phyloP scores from a whole-genome alignment of 768 basidiomycete genomes.

The Naganishia vaughanmartiniae region DNA sequence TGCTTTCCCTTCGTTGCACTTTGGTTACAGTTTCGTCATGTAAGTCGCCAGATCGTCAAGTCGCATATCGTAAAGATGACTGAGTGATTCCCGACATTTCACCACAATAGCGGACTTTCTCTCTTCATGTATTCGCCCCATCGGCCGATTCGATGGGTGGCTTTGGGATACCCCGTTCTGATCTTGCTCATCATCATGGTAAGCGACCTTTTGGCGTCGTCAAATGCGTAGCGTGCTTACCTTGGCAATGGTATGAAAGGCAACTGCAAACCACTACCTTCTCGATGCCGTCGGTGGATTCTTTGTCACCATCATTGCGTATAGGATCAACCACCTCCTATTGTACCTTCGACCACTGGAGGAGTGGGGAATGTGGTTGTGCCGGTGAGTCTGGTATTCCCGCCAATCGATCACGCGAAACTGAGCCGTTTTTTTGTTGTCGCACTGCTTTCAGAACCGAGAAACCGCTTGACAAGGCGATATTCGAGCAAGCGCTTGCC shows the following conservation, averaged over 20 bases:
- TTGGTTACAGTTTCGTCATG: constrained; percentile 29
- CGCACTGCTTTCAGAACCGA: constrained; percentile 33
- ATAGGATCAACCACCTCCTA: constrained; percentile 37
- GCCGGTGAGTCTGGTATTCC: constrained; percentile 27
- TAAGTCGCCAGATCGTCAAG: background rate
- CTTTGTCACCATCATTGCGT: constrained; percentile 41
- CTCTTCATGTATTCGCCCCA: constrained; percentile 44
- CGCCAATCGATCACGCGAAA: background rate
- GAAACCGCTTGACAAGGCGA: constrained; percentile 42
- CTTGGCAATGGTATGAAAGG: constrained; percentile 17
- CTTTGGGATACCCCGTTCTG: constrained; percentile 40
- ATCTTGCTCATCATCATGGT: constrained; percentile 46
- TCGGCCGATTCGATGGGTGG: constrained; percentile 30
- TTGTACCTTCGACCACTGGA: constrained; percentile 44
- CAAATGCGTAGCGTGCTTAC: background rate
- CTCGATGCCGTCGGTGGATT: constrained; percentile 44
- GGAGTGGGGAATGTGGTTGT: constrained; percentile 44
- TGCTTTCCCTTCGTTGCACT: constrained; percentile 40
- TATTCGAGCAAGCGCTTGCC: constrained; percentile 33
- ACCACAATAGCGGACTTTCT: constrained; percentile 40
- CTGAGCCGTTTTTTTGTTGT: background rate
- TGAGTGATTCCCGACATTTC: constrained; percentile 24
- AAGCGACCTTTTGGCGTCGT: background rate
- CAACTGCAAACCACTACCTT: constrained; percentile 44
- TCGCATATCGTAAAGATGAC: background rate